A percentile compares a stretch with the other conserved stretches of the same genome.
Evolutionary conservation across 768 basidiomycete genomes (phyloP).

Genomic region (Mycena capillaripes): DNA sequence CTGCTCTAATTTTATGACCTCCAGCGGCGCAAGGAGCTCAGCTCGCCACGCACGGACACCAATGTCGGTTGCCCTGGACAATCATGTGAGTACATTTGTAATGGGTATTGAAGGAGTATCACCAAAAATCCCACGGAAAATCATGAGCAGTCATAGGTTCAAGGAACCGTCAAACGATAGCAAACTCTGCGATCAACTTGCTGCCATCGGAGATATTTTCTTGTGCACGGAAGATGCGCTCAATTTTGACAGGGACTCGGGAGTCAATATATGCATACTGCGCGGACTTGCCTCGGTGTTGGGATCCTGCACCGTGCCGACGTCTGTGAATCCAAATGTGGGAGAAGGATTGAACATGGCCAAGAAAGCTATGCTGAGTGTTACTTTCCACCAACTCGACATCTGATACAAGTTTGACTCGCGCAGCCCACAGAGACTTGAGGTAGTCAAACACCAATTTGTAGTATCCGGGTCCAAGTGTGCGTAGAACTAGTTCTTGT

Average conservation of each 20-base stretch:
- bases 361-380: not conserved
- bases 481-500: not conserved
- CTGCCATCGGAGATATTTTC: not conserved
- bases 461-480: not conserved
- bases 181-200: conserved; percentile 2
- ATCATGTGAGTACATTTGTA: no score
- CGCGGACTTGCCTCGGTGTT: conserved; percentile 15
- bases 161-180: conserved; percentile 26
- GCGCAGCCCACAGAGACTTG: not conserved
- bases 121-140: conserved; percentile 31
- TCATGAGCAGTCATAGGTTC: not conserved
- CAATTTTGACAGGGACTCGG: conserved; percentile 30
- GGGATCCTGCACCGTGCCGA: conserved; percentile 27
- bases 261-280: conserved; percentile 33
- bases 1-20: no score
- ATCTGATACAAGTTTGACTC: not conserved
- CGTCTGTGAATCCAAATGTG: conserved; percentile 13
- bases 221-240: conserved; percentile 20
- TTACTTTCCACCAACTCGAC: not conserved
- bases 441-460: not conserved
- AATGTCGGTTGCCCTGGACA: no score
- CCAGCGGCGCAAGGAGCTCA: no score
- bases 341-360: conserved; percentile 21
- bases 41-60: no score
- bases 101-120: no score